Percentiles rank a stretch among this genome's conserved stretches.
Evolutionary conservation across 164 flowering plant genomes (phyloP).

Genomic region (Liquidambar formosana): DNA sequence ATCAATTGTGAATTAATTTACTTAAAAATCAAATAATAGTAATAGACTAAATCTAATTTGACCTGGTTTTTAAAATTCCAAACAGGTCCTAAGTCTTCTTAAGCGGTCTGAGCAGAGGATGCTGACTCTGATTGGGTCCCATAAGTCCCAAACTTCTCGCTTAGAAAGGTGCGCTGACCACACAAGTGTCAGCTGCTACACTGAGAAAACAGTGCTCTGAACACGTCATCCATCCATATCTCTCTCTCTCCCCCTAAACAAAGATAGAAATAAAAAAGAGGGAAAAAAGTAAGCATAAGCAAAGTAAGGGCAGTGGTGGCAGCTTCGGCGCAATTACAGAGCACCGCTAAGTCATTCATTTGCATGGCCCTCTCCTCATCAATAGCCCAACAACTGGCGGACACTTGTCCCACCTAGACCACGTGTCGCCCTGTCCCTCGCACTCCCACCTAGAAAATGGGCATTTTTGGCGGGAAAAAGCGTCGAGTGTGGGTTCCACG

Average conservation of each 20-base stretch:
- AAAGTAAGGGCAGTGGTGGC: not conserved
- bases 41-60: too few relatives aligned
- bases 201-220: not conserved
- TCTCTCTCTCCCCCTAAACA: not conserved
- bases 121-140: too few relatives aligned
- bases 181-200: not conserved
- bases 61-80: too few relatives aligned
- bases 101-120: too few relatives aligned
- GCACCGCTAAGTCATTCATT: not conserved
- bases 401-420: not conserved
- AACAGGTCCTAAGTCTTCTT: too few relatives aligned
- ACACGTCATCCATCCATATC: not conserved
- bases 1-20: too few relatives aligned
- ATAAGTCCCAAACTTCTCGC: not conserved
- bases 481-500: constrained; percentile 21
- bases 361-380: not conserved
- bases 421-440: constrained; percentile 13
- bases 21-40: too few relatives aligned
- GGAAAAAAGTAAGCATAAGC: too few relatives aligned
- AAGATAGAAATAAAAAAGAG: too few relatives aligned
- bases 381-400: not conserved
- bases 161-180: not conserved
- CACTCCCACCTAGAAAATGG: not conserved
- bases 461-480: constrained; percentile 24
- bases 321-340: constrained; percentile 1